Evolutionary conservation across 2,329 filamentous ascomycete genomes (phyloP), one percentile per base, ranked within the genome.

Genomic region (Venturia pyrina): DNA sequence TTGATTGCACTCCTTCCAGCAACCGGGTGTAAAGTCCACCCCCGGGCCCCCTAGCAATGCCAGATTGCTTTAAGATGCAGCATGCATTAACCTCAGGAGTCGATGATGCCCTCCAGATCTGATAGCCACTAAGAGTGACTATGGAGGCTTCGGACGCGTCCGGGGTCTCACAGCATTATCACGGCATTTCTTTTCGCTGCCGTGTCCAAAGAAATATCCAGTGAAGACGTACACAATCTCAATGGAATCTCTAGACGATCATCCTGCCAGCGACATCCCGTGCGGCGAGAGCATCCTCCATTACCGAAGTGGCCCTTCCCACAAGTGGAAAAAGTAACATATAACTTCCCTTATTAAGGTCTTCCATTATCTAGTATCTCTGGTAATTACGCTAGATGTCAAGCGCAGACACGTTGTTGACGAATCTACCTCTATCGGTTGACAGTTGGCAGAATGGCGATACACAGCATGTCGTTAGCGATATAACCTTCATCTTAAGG

Each of bases 31-130:
- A n/a, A 15, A 59, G 8, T 59, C 53, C 53, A 37, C 28, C 17
- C 53, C 1, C 15, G 34, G 34, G 5, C 34, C 34, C 28, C 53
- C 32, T 57, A 37, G 53, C 53, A 59, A 21, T 37, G 32, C 32
- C 53, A 37, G 15, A 34, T 37, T 59, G 53, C 37, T 59, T 59
- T n/a, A 13, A 37, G 53, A 37, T 37, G 28, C 53, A 59, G 32
- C 53, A 59, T 53, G 53, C 53, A 59, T 59, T 28, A 13, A 59
- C 53, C 37, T 59, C 53, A 59, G 53, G 53, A 59, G 53, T 37
- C 53, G 53, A 59, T 28, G 37, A 59, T 59, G 50, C 50, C 50
- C 48, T 53, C 21, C 48, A 17, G 50, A 13, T 28, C 17, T n/a
- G 2, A 59, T 59, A 24, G 53, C 53, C 53, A 59, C 53, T 37